A percentile compares a stretch with the other conserved stretches of the same genome.
Conservation (phyloP, 2,329 filamentous ascomycete genomes). For the Neocucurbitaria cava region DNA sequence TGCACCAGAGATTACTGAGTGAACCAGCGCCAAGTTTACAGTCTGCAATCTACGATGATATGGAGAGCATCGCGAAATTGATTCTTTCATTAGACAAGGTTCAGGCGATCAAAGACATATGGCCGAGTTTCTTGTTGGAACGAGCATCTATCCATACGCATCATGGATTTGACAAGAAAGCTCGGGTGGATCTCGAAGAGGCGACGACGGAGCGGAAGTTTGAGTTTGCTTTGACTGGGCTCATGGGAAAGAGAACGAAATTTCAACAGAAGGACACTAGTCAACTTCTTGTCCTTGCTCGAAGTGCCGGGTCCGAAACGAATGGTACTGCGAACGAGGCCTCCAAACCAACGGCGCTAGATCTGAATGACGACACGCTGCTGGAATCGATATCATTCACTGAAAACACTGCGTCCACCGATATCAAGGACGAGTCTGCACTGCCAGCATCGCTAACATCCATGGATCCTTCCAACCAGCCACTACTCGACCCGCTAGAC, state of each 20-base stretch:
- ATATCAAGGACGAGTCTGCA: slow-evolving; percentile 53
- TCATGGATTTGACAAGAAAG: slow-evolving; percentile 80
- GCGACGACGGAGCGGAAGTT: slow-evolving; percentile 75
- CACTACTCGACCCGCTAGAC: slow-evolving; percentile 80
- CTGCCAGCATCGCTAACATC: slow-evolving; percentile 69
- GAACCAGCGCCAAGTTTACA: slow-evolving; percentile 69
- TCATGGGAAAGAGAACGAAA: slow-evolving; percentile 82
- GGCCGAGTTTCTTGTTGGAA: slow-evolving; percentile 77
- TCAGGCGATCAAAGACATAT: slow-evolving; percentile 31
- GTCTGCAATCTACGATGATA: slow-evolving; percentile 65
- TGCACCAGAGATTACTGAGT: slow-evolving; percentile 71
- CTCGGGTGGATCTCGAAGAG: slow-evolving; percentile 71
- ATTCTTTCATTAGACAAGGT: slow-evolving; percentile 33
- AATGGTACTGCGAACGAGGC: slow-evolving; percentile 24
- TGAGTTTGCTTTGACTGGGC: slow-evolving; percentile 81
- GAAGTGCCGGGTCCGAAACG: slow-evolving; percentile 61
- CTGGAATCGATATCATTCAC: slow-evolving; percentile 86
- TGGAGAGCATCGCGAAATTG: slow-evolving; percentile 61
- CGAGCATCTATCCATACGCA: slow-evolving; percentile 83
- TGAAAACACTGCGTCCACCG: slow-evolving; percentile 56
- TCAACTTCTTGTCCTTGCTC: slow-evolving; percentile 89
- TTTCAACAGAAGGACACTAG: slow-evolving; percentile 82
- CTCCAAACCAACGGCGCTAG: slow-evolving; percentile 70
- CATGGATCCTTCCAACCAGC: slow-evolving; percentile 80
- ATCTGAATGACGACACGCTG: slow-evolving; percentile 90